These are phyloP conservation scores for Xerophyta viscosa DNA, from an alignment of 106 monocot species.

Conservation along the genomic window DNA sequence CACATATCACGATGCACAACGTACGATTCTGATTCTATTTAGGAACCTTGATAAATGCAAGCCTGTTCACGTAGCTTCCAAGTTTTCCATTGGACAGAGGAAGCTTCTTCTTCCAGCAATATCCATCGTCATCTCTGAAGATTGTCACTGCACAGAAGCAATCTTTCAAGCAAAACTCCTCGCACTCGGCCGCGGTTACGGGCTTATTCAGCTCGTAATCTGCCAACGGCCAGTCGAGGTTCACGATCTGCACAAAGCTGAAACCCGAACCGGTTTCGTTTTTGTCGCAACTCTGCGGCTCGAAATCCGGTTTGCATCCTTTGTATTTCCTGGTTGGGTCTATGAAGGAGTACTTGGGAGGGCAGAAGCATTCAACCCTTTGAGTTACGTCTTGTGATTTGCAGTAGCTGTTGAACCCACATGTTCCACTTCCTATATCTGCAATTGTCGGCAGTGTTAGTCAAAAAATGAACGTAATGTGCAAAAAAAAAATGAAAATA, in stretches of 20 bases:
- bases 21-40: too few relatives aligned
- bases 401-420: too few relatives aligned
- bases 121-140: background rate
- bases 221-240: conserved; percentile 1
- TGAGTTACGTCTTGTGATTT: background rate
- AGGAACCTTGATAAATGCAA: background rate
- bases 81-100: conserved; percentile 9
- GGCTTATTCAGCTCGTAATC: conserved; percentile 15
- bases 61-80: background rate
- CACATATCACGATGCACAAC: too few relatives aligned
- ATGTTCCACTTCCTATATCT: conserved; percentile 11
- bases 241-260: background rate
- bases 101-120: conserved; percentile 17
- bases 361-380: conserved; percentile 13
- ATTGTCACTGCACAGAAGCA: conserved; percentile 27
- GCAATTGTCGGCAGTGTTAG: too few relatives aligned
- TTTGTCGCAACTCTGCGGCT: background rate
- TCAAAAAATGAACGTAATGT: too few relatives aligned
- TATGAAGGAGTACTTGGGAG: conserved; percentile 1
- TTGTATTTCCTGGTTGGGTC: conserved; percentile 1
- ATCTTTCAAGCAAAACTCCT: conserved; percentile 14
- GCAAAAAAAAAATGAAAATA: too few relatives aligned
- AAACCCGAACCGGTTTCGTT: background rate
- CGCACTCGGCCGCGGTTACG: conserved; percentile 9
- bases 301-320: conserved; percentile 20